These are phyloP conservation scores for Verticillium albo-atrum DNA, from an alignment of 2,329 filamentous ascomycete genomes.

Conservation along the genomic window DNA sequence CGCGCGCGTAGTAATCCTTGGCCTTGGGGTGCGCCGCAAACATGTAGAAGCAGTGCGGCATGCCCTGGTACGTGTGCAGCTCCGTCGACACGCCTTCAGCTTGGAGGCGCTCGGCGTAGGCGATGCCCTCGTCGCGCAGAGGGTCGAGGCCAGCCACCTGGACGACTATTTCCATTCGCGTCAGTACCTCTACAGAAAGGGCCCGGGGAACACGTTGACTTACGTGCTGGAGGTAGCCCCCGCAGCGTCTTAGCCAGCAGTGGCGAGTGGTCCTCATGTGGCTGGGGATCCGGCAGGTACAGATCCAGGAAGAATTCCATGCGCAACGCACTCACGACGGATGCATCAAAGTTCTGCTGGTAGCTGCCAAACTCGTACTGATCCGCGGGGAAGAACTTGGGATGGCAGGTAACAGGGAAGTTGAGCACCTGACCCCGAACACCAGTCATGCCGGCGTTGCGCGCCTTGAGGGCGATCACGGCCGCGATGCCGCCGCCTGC, in stretches of 20 bases:
- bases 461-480: conserved; percentile 22
- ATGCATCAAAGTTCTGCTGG: conserved; percentile 24
- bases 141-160: conserved; percentile 27
- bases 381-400: conserved; percentile 25
- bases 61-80: conserved; percentile 24
- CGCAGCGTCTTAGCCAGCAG: conserved; percentile 24
- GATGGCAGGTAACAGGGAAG: conserved; percentile 30
- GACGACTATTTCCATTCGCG: conserved; percentile 20
- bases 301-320: conserved; percentile 30
- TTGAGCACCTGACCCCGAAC: conserved; percentile 27
- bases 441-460: conserved; percentile 24
- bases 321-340: conserved; percentile 19
- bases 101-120: conserved; percentile 29
- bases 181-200: not conserved
- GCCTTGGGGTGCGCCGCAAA: conserved; percentile 12
- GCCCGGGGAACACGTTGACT: conserved; percentile 10
- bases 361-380: conserved; percentile 30
- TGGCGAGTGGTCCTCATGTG: conserved; percentile 23
- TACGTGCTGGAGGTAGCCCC: conserved; percentile 26
- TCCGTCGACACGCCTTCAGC: conserved; percentile 25
- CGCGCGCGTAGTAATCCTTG: conserved; percentile 13
- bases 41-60: conserved; percentile 29
- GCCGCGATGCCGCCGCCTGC: conserved; percentile 28
- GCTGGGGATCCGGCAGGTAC: conserved; percentile 22
- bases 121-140: conserved; percentile 32